A percentile compares a stretch with the other conserved stretches of the same genome.
Evolutionary conservation across 2,329 filamentous ascomycete genomes (phyloP).

Genomic region (Monosporascus sp.): DNA sequence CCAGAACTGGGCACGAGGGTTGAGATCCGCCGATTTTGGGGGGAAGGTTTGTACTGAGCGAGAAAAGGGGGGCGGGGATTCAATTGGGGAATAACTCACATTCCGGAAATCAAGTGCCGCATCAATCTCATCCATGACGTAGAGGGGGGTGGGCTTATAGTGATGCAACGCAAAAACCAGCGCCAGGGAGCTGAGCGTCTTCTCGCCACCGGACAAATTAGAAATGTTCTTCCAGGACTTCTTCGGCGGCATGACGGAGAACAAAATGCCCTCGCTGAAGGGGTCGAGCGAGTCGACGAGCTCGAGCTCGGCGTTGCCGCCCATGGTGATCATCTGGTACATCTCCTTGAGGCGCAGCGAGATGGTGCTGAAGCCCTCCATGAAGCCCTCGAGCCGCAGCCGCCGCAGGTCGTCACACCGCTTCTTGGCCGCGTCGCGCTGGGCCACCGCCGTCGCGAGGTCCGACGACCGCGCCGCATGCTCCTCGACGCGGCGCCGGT

Average conservation of each 20-base stretch:
- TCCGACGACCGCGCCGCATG: slow-evolving; percentile 78
- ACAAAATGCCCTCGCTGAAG: slow-evolving; percentile 93
- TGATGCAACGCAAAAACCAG: slow-evolving; percentile 98
- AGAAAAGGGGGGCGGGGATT: neutral
- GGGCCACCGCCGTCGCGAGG: slow-evolving; percentile 68
- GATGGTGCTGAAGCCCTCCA: slow-evolving; percentile 94
- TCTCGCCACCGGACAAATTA: slow-evolving; percentile 93
- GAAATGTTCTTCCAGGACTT: slow-evolving; percentile 99
- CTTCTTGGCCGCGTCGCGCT: slow-evolving; percentile 84
- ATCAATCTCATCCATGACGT: slow-evolving; percentile 99
- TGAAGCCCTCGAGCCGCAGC: slow-evolving; percentile 89
- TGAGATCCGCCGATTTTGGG: neutral
- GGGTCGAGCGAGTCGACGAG: slow-evolving; percentile 94
- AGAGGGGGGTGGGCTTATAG: slow-evolving; percentile 94
- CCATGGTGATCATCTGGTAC: slow-evolving; percentile 99
- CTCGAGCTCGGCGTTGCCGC: slow-evolving; percentile 94
- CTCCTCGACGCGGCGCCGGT: slow-evolving; percentile 79
- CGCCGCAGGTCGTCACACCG: slow-evolving; percentile 88
- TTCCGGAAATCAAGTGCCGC: slow-evolving; percentile 97
- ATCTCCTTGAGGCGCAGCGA: slow-evolving; percentile 96
- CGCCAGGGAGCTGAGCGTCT: slow-evolving; percentile 88
- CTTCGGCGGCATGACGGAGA: slow-evolving; percentile 98
- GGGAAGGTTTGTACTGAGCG: neutral
- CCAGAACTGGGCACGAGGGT: slow-evolving; percentile 4
- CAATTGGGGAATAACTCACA: slow-evolving; percentile 51